Base-by-base conservation (phyloP, 805 yeast genomes). In the Yarrowia yakushimensis region DNA sequence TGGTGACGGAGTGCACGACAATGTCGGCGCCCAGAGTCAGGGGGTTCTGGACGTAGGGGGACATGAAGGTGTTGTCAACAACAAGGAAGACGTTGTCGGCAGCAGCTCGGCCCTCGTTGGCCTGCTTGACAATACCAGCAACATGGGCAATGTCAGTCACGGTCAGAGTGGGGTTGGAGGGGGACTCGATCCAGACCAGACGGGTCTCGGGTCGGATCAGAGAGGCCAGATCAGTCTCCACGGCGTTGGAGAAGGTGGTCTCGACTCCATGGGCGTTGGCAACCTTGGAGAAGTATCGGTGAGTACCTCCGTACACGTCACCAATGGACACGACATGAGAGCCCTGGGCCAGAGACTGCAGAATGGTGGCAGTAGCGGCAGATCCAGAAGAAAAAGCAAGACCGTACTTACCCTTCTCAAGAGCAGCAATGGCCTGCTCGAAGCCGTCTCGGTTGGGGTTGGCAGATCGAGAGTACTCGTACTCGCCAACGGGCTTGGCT, bases 221-320 rank as follows among this genome's bases (percentile, higher is more conserved):
- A 30, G 73, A 65, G 64, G 81, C 81, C 69, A 88, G 76, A 64
- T 89, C 92, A 28, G 74, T 70, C 65, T 79, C 81, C 69, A 89
- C 78, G 72, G 86, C 80, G 67, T 81, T 82, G 52, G 90, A 84
- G 75, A 90, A 89, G 17, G 84, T 75, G 46, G 87, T 81, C 62
- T 78, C 80, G 63, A 88, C 87, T 64, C 93, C 93, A 72, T 88
- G 94, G 50, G 89, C 82, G 71, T 79, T 78, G 65, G 93, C 96
- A 54, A 89, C 96, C 73, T 87, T 82, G 72, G 96, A 86, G 80
- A 89, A 89, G 76, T 90, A 89, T 75, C 96, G 81, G 78, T 89
- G 94, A 63, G 96, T 89, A 69, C 96, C 96, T 66, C 96, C 96
- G 75, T 89, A 89, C 50, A 89, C 96, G 70, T 89, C 96, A 69